A percentile compares a stretch with the other conserved stretches of the same genome.
These are phyloP conservation scores for Cystobasidium pallidum DNA, from an alignment of 1,284 basidiomycete genomes.

Conservation along the genomic window DNA sequence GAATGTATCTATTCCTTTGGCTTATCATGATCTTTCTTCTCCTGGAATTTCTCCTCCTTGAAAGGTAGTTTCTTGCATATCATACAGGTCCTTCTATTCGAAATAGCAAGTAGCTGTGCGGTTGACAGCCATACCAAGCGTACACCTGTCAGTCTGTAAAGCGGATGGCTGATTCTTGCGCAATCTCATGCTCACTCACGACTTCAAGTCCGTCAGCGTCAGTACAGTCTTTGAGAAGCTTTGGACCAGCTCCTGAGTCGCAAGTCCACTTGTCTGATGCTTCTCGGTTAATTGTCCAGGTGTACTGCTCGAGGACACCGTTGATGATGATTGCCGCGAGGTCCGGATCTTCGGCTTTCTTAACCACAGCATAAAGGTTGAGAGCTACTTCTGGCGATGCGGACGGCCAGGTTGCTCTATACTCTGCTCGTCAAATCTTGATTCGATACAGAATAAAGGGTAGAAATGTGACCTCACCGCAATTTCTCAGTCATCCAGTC, in stretches of 20 bases:
- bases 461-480: background rate
- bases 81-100: slow-evolving; percentile 12
- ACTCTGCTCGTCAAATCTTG: background rate
- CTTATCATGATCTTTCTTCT: background rate
- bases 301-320: slow-evolving; percentile 20
- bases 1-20: background rate
- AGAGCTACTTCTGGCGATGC: slow-evolving; percentile 9
- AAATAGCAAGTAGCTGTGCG: slow-evolving; percentile 14
- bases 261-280: slow-evolving; percentile 31
- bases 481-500: slow-evolving; percentile 37
- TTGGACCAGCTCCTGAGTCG: slow-evolving; percentile 7
- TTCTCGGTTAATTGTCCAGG: slow-evolving; percentile 21
- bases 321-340: slow-evolving; percentile 12
- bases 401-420: slow-evolving; percentile 22
- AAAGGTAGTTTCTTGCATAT: slow-evolving; percentile 13
- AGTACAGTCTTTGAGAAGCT: slow-evolving; percentile 9
- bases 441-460: background rate
- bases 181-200: background rate
- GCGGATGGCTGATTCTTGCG: too few species aligned
- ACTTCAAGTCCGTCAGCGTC: slow-evolving; percentile 18
- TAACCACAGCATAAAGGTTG: slow-evolving; percentile 7
- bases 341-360: slow-evolving; percentile 22
- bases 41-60: background rate
- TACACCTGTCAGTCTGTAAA: background rate
- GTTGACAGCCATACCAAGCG: too few species aligned